These are phyloP conservation scores for Candida pseudoviswanathii DNA, from an alignment of 1,139 yeast species.

Conservation along the genomic window DNA sequence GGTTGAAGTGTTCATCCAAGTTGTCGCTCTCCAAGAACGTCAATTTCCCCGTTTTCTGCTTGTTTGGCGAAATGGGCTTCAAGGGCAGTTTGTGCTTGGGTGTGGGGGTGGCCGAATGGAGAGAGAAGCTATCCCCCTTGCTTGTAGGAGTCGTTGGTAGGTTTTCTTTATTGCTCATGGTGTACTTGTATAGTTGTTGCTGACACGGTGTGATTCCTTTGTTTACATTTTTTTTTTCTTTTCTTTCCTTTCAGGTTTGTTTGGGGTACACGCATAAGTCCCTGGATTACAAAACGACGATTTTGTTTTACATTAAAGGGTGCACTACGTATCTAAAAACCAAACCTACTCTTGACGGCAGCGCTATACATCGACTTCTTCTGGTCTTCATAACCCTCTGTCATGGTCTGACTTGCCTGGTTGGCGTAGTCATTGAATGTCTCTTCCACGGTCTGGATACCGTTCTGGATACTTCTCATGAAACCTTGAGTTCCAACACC, in stretches of 20 bases:
- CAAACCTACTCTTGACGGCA: constrained; percentile 56
- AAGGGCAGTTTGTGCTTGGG: constrained; percentile 18
- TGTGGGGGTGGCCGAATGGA: constrained; percentile 2
- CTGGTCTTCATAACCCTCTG: constrained; percentile 51
- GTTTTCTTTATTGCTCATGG: constrained; percentile 14
- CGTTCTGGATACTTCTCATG: constrained; percentile 52
- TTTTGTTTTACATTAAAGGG: too few relatives aligned
- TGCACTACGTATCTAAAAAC: constrained; percentile 32
- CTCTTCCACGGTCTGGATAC: constrained; percentile 57
- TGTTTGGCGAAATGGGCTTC: constrained; percentile 33
- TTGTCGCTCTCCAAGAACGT: constrained; percentile 33
- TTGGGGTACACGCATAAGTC: neutral
- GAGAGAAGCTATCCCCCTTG: neutral
- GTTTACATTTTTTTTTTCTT: constrained; percentile 4
- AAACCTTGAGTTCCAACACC: constrained; percentile 38
- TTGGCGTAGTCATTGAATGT: constrained; percentile 60
- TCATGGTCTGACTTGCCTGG: constrained; percentile 54
- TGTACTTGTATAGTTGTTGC: neutral
- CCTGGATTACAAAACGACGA: neutral
- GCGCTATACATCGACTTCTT: constrained; percentile 54
- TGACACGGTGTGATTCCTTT: neutral
- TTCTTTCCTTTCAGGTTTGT: neutral
- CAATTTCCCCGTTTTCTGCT: constrained; percentile 23
- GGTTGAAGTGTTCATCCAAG: constrained; percentile 34
- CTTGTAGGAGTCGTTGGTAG: constrained; percentile 11